phyloP scores from a whole-genome alignment of 176 grass and related monocot genomes.

The Pontederia crassipes region DNA sequence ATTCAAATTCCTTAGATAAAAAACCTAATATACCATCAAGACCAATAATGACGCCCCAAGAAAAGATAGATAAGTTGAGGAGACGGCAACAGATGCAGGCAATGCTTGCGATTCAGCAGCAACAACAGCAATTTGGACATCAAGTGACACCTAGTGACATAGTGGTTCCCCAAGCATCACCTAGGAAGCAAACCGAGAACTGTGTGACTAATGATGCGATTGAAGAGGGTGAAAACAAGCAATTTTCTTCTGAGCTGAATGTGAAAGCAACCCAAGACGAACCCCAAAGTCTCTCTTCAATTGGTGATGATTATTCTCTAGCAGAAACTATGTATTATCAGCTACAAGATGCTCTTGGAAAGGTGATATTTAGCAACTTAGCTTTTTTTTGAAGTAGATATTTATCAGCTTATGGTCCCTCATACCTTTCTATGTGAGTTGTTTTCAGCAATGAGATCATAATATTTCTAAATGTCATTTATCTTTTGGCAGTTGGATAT shows the following conservation, averaged over 20 bases:
- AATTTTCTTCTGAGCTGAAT: slow-evolving; percentile 25
- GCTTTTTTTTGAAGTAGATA: not conserved
- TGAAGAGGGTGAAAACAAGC: slow-evolving; percentile 30
- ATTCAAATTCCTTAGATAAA: slow-evolving; percentile 26
- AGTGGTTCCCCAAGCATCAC: slow-evolving; percentile 29
- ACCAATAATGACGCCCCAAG: slow-evolving; percentile 58
- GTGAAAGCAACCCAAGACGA: slow-evolving; percentile 23
- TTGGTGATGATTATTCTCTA: slow-evolving; percentile 43
- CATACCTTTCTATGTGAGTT: not conserved
- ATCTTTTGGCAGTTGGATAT: slow-evolving; percentile 57
- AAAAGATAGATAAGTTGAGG: slow-evolving; percentile 86
- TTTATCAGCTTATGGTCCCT: slow-evolving; percentile 10
- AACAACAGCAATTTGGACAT: slow-evolving; percentile 52
- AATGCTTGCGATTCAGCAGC: slow-evolving; percentile 64
- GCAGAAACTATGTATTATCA: slow-evolving; percentile 58
- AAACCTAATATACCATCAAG: slow-evolving; percentile 33
- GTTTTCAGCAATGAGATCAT: slow-evolving; percentile 3
- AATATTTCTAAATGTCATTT: slow-evolving; percentile 23
- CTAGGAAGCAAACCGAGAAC: slow-evolving; percentile 36
- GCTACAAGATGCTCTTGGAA: slow-evolving; percentile 55
- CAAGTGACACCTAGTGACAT: slow-evolving; percentile 29
- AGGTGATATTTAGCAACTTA: slow-evolving; percentile 24
- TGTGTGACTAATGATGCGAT: slow-evolving; percentile 27
- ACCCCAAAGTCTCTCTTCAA: slow-evolving; percentile 25
- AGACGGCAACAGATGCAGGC: slow-evolving; percentile 62